Evolutionary conservation across 345 rosid species (phyloP).

Genomic region (Arabidopsis arenosa): DNA sequence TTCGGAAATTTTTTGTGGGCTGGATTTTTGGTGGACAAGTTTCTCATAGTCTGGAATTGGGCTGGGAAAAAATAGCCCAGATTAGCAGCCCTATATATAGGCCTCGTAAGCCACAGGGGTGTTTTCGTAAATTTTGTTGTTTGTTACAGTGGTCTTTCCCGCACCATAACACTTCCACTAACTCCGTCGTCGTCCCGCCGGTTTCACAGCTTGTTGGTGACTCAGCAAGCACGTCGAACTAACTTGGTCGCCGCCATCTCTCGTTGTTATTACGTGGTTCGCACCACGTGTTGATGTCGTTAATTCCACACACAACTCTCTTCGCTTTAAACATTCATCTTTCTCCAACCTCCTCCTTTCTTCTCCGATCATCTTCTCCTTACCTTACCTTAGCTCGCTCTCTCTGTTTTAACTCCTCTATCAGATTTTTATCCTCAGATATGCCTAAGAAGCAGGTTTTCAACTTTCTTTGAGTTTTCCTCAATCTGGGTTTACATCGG

Average conservation of each 20-base stretch:
- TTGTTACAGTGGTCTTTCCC: neutral
- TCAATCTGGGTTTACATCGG: neutral
- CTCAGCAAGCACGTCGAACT: slow-evolving; percentile 19
- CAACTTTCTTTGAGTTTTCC: neutral
- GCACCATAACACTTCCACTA: slow-evolving; percentile 6
- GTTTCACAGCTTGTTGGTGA: slow-evolving; percentile 14
- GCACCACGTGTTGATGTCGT: slow-evolving; percentile 48
- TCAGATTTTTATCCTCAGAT: slow-evolving; percentile 24
- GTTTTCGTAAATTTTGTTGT: neutral
- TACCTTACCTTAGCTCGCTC: slow-evolving; percentile 41
- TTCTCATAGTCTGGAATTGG: neutral
- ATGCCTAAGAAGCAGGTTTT: slow-evolving; percentile 54
- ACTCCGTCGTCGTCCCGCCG: slow-evolving; percentile 17
- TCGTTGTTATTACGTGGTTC: neutral
- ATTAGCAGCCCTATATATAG: neutral
- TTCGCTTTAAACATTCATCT: slow-evolving; percentile 27
- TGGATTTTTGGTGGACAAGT: no score
- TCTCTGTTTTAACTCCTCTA: slow-evolving; percentile 31
- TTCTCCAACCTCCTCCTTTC: slow-evolving; percentile 25
- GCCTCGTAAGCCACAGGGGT: neutral
- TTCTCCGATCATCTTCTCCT: slow-evolving; percentile 47
- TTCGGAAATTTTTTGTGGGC: no score
- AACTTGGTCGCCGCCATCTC: slow-evolving; percentile 25
- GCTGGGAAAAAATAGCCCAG: neutral
- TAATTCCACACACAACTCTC: slow-evolving; percentile 51